Percentiles rank a stretch among this genome's conserved stretches.
These are phyloP conservation scores for Fusarium citri DNA, from an alignment of 2,329 filamentous ascomycete species.

Conservation along the genomic window DNA sequence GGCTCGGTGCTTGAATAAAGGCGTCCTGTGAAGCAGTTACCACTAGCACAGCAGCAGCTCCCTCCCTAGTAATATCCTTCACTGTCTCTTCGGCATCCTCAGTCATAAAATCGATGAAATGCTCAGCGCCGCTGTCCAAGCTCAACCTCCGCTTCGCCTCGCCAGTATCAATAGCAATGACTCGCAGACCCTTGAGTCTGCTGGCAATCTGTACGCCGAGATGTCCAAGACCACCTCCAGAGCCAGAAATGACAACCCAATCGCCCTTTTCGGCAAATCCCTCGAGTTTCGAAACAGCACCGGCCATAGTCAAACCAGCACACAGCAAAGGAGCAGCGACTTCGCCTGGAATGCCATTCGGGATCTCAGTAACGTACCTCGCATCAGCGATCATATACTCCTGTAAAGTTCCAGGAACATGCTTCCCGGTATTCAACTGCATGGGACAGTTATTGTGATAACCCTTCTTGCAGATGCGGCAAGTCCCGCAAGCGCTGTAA, in stretches of 20 bases:
- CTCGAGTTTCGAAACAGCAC: slow-evolving; percentile 40
- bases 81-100: slow-evolving; percentile 41
- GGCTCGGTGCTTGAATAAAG: slow-evolving; percentile 36
- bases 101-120: slow-evolving; percentile 44
- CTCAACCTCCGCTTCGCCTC: slow-evolving; percentile 37
- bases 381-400: slow-evolving; percentile 48
- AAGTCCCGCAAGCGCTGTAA: slow-evolving; percentile 55
- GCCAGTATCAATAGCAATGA: slow-evolving; percentile 49
- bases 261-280: slow-evolving; percentile 23
- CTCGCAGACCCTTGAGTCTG: slow-evolving; percentile 29
- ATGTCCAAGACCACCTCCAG: slow-evolving; percentile 51
- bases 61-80: slow-evolving; percentile 44
- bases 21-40: slow-evolving; percentile 45
- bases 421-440: slow-evolving; percentile 56
- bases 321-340: slow-evolving; percentile 49
- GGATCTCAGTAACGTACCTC: slow-evolving; percentile 46
- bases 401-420: slow-evolving; percentile 50
- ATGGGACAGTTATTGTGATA: slow-evolving; percentile 55
- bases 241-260: slow-evolving; percentile 49
- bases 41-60: slow-evolving; percentile 44
- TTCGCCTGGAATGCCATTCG: slow-evolving; percentile 31
- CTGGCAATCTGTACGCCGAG: slow-evolving; percentile 50
- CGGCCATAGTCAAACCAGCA: slow-evolving; percentile 50
- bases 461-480: slow-evolving; percentile 51
- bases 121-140: slow-evolving; percentile 42